Evolutionary conservation across 1,139 yeast species (phyloP), one percentile per base, ranked within the genome.

Genomic region (Candida tunisiensis): DNA sequence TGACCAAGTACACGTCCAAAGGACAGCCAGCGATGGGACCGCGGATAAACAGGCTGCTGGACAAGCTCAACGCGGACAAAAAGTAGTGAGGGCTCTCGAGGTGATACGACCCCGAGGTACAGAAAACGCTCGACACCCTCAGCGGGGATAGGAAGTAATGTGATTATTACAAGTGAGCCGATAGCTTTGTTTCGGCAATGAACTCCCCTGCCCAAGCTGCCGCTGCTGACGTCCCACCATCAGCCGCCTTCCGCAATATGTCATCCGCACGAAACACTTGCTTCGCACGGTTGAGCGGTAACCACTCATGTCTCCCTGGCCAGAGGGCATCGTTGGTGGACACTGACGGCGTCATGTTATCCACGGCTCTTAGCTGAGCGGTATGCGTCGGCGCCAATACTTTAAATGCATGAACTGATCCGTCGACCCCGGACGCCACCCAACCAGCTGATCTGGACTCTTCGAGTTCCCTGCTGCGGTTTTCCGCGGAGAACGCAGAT

Each of bases 11-110:
- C 33, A 83, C 93, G 2, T 60, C 60, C 36, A 50, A 60, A 5
- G 95, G 96, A 1, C 96, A 85, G 48, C 95, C 95, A 2, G 51
- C 69, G 27, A 80, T 85, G 92, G 94, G 82, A 0, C 91, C 94
- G 7, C 65, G 93, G 47, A 80, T 85, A 33, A 75, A 71, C 33
- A 68, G 72, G 39, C 56, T 85, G 24, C 58, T 85, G 30, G 92
- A 78, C 31, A 80, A 82, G 50, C 79, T 85, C 35, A 69, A 66
- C 41, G 59, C 34, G 20, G 16, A 21, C 8, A 14, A 25, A 12
- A 20, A 20, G 15, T 20, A 11, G 11, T 13, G 6, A 7, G 6
- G 6, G n/a, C n/a, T 19, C 21, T 8, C 6, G 6, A 6, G n/a
- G 6, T 11, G 21, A 8, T 7, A 6, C 17, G 8, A 16, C 17